Conservation (phyloP, 2,329 filamentous ascomycete genomes). For the Penicillium sp. region DNA sequence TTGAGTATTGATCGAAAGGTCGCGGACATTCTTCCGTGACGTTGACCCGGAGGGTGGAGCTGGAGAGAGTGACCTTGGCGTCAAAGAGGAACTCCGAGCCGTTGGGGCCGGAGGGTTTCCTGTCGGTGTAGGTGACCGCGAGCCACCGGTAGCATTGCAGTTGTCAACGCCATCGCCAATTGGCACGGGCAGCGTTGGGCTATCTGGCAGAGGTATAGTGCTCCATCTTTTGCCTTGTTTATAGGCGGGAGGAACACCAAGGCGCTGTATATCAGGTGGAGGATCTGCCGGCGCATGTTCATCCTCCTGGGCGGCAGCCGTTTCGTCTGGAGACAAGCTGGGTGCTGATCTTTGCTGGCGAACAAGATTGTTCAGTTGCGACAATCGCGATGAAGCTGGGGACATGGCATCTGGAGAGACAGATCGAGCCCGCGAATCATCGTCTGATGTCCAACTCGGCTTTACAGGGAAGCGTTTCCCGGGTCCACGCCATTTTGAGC, state of each 20-base stretch:
- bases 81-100: slow-evolving; percentile 13
- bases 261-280: slow-evolving; percentile 18
- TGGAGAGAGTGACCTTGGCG: slow-evolving; percentile 11
- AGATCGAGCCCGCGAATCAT: slow-evolving; percentile 22
- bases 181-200: slow-evolving; percentile 32
- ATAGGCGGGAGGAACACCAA: slow-evolving; percentile 32
- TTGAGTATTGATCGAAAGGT: slow-evolving; percentile 42
- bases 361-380: slow-evolving; percentile 13
- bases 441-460: slow-evolving; percentile 22
- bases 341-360: slow-evolving; percentile 34
- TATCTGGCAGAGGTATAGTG: slow-evolving; percentile 34
- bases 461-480: slow-evolving; percentile 13
- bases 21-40: slow-evolving; percentile 38
- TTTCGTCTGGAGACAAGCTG: slow-evolving; percentile 25
- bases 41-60: slow-evolving; percentile 17
- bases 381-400: slow-evolving; percentile 1
- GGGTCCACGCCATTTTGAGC: slow-evolving; percentile 3
- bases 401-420: slow-evolving; percentile 3
- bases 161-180: slow-evolving; percentile 8
- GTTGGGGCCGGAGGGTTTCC: slow-evolving; percentile 12
- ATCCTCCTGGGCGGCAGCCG: neutral
- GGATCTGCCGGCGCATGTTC: neutral
- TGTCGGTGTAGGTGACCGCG: neutral
- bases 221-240: slow-evolving; percentile 34
- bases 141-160: slow-evolving; percentile 1